phyloP scores from a whole-genome alignment of 352 stramenopile genomes.

The Phytophthora litchii region DNA sequence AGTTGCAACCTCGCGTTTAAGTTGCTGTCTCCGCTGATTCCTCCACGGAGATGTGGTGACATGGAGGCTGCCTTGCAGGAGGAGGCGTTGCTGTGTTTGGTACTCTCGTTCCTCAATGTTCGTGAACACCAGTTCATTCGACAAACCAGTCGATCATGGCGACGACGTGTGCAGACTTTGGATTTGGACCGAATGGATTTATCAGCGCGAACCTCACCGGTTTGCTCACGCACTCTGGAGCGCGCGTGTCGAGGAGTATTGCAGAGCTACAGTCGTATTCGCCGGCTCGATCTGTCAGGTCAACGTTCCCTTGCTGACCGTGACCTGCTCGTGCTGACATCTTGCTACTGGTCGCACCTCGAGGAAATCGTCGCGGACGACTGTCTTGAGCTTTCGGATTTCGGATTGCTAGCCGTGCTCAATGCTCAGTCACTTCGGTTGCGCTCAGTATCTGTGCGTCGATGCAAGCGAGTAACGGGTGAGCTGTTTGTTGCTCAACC shows the following conservation, averaged over 20 bases:
- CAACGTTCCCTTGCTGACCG: constrained; percentile 71
- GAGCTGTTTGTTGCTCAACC: constrained; percentile 41
- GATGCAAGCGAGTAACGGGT: constrained; percentile 81
- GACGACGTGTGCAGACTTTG: constrained; percentile 68
- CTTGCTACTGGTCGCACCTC: constrained; percentile 78
- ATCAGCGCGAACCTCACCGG: constrained; percentile 51
- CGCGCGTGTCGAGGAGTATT: constrained; percentile 64
- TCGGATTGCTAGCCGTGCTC: constrained; percentile 77
- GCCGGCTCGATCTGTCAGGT: constrained; percentile 68
- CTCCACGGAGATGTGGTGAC: constrained; percentile 22
- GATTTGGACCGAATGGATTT: constrained; percentile 72
- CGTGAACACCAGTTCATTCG: constrained; percentile 76
- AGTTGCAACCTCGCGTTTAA: constrained; percentile 14
- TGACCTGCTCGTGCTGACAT: constrained; percentile 81
- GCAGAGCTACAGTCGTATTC: constrained; percentile 71
- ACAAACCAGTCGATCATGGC: constrained; percentile 61
- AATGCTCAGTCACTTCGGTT: constrained; percentile 83
- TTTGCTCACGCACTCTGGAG: constrained; percentile 55
- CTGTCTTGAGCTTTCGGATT: constrained; percentile 82
- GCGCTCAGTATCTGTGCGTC: constrained; percentile 63
- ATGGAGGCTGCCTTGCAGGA: constrained; percentile 56
- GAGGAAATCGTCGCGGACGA: constrained; percentile 71
- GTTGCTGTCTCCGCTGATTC: constrained; percentile 16
- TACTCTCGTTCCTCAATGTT: constrained; percentile 77
- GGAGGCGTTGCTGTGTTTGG: constrained; percentile 59